Evolutionary conservation across 225 moss, liverwort and hornwort genomes (phyloP).

Genomic region (Thuidium tamariscinum): DNA sequence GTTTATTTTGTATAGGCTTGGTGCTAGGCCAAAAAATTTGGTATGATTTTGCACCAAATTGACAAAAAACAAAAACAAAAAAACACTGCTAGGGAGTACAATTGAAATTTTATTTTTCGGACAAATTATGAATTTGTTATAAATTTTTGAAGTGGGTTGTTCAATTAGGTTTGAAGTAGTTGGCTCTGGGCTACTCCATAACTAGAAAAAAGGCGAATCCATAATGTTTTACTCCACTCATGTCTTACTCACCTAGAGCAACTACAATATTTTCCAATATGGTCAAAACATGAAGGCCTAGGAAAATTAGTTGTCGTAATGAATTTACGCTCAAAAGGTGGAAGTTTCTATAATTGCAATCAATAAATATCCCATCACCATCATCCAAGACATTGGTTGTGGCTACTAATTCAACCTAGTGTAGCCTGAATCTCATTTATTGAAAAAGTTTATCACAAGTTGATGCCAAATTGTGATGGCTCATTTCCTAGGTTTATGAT

Average conservation of each 20-base stretch:
- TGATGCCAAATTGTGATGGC: too few relatives aligned
- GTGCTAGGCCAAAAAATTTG: too few relatives aligned
- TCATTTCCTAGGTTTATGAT: too few relatives aligned
- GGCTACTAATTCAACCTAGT: fast-evolving
- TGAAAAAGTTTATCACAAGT: too few relatives aligned
- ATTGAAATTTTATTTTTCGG: too few relatives aligned
- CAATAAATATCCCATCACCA: background rate
- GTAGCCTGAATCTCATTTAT: background rate
- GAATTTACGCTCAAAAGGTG: too few relatives aligned
- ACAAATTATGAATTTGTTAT: background rate
- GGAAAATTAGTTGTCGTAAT: background rate
- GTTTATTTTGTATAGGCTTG: too few relatives aligned
- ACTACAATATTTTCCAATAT: background rate
- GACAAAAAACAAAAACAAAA: too few relatives aligned
- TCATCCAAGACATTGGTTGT: background rate
- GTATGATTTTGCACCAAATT: too few relatives aligned
- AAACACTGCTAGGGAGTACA: background rate
- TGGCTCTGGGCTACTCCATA: fast-evolving
- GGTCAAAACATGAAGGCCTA: background rate
- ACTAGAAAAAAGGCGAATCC: background rate
- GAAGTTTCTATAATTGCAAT: background rate
- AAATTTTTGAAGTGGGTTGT: background rate
- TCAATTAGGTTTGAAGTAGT: fast-evolving
- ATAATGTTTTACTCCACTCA: background rate
- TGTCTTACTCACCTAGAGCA: background rate